Base-by-base conservation (phyloP, 208 protist genomes). In the Trypanosoma vivax region DNA sequence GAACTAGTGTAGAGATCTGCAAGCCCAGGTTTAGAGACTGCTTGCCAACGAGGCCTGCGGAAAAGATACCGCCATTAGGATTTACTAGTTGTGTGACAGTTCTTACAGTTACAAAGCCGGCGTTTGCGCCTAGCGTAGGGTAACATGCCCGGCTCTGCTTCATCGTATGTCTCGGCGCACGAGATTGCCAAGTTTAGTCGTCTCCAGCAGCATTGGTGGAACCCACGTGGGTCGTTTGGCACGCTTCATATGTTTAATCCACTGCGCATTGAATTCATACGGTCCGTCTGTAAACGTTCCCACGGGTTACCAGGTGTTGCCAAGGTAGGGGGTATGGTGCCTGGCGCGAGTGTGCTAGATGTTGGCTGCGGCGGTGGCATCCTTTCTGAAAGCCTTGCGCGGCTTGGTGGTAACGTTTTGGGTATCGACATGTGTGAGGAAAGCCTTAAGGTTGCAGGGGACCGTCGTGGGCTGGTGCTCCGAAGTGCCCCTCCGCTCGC, bases 291-390 rank as follows among this genome's bases (percentile, higher is more conserved):
- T 60, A 55, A 54, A 10, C 38, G 68, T 30, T 83, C 71, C 49
- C 68, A 59, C 39, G 74, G 65, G 19, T 37, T 33, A 14, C 43
- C 28, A 10, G 30, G 19, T 27, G n/a, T 27, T 24, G 1, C 43
- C 30, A 23, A 25, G 33, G 3, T 51, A 47, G 19, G 55, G 7
- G 52, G 52, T 18, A 63, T 81, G 10, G 51, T 80, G 3, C 54
- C 50, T 21, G 73, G 65, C 2, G 62, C 85, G 33, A 60, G 57
- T 24, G 69, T 96, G 18, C 71, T 97, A 5, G 94, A 97, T 52
- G 70, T 96, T 7, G 94, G 94, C 16, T 97, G 94, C 45, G 94
- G 94, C 25, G 90, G 80, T 7, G 94, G 94, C 21, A 82, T 97
- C 35, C 61, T 96, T 3, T 70, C 76, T 3, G 94, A 97, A 73